Evolutionary conservation across 2,329 filamentous ascomycete genomes (phyloP).

Genomic region (Talaromyces sp.): DNA sequence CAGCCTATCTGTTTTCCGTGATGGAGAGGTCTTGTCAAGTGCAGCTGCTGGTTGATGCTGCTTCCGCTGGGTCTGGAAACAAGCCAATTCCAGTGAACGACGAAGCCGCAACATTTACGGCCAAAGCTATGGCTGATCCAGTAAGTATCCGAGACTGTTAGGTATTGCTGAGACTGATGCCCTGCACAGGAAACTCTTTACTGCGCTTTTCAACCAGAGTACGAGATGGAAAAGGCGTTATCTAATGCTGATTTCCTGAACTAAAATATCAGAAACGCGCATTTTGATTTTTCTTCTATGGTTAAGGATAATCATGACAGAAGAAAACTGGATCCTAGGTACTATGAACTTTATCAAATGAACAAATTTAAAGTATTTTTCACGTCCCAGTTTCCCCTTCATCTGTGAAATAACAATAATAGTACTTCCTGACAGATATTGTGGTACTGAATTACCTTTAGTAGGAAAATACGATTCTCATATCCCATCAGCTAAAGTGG

Average conservation of each 20-base stretch:
- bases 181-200: background rate
- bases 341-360: too few relatives aligned
- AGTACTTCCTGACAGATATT: too few relatives aligned
- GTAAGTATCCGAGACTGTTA: background rate
- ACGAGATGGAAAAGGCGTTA: background rate
- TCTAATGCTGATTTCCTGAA: background rate
- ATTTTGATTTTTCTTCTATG: background rate
- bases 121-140: background rate
- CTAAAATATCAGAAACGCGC: background rate
- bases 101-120: background rate
- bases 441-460: too few relatives aligned
- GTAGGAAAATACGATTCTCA: background rate
- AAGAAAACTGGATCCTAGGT: too few relatives aligned
- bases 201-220: background rate
- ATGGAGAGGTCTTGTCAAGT: background rate
- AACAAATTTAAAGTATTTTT: too few relatives aligned
- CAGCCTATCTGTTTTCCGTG: background rate
- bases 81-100: background rate
- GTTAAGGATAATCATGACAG: too few relatives aligned
- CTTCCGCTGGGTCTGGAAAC: background rate
- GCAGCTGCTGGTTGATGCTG: background rate
- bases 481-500: background rate
- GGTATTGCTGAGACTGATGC: background rate
- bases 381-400: too few relatives aligned
- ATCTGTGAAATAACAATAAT: too few relatives aligned